Conservation (phyloP, 2,329 filamentous ascomycete genomes). For the Dryadomyces quercus-mongolicae region DNA sequence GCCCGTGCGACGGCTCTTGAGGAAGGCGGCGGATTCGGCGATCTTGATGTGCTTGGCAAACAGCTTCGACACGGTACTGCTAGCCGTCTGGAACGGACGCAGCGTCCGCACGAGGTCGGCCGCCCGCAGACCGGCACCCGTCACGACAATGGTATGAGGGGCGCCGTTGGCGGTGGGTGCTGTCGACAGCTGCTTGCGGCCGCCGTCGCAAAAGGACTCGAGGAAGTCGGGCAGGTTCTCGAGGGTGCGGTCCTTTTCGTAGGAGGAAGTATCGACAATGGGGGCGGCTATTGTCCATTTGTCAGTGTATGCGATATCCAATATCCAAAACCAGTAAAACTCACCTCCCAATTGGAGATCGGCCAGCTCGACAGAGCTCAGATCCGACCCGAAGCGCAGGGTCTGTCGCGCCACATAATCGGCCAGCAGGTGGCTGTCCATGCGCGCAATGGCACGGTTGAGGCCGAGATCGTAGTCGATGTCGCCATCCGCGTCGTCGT, state of each 20-base stretch:
- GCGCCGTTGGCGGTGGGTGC: slow-evolving; percentile 57
- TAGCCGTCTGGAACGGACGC: slow-evolving; percentile 68
- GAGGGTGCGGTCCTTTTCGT: slow-evolving; percentile 45
- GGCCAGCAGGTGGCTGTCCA: slow-evolving; percentile 73
- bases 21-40: slow-evolving; percentile 67
- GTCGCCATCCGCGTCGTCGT: slow-evolving; percentile 30
- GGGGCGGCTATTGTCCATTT: slow-evolving; percentile 19
- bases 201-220: slow-evolving; percentile 49
- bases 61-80: slow-evolving; percentile 71
- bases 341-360: slow-evolving; percentile 70
- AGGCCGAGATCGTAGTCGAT: slow-evolving; percentile 60
- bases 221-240: slow-evolving; percentile 70
- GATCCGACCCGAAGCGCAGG: slow-evolving; percentile 62
- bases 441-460: slow-evolving; percentile 67
- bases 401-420: slow-evolving; percentile 77
- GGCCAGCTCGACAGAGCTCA: slow-evolving; percentile 74
- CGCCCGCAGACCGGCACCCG: slow-evolving; percentile 71
- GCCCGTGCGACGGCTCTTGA: slow-evolving; percentile 59
- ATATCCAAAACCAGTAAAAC: too few relatives aligned
- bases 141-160: slow-evolving; percentile 82
- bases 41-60: slow-evolving; percentile 99
- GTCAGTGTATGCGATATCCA: too few relatives aligned
- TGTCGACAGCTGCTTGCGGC: slow-evolving; percentile 20
- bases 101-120: slow-evolving; percentile 70
- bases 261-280: slow-evolving; percentile 71